Evolutionary conservation across 2,329 filamentous ascomycete genomes (phyloP), one percentile per base, ranked within the genome.

Genomic region (Calycina herbarum): DNA sequence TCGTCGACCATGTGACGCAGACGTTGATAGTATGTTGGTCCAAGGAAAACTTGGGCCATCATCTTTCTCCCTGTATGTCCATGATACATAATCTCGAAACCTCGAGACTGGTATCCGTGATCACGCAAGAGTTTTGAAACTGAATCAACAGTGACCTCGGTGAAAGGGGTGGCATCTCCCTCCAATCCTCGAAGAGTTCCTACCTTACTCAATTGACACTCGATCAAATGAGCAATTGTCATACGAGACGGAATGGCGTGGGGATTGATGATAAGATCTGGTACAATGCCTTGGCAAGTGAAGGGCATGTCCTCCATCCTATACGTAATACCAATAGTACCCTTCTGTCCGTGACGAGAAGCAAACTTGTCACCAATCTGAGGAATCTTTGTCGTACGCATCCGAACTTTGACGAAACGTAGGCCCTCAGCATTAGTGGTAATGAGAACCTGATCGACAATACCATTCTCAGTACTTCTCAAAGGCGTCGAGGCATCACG

Each of bases 221-320:
- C 95, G 77, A 99, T 96, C 86, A 99, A 94, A 85, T 99, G 95
- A 74, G 95, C 95, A 88, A 99, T 99, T 2, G 96, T 99, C 95
- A 99, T 99, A 87, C 95, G 95, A 64, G 95, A 99, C 0, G 95
- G 95, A 86, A 99, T 99, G 76, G 95, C 96, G 85, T 99, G 95
- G 0, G 95, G 95, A 79, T 99, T 99, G 84, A 99, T 98, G 79
- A 99, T 97, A 69, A 99, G 85, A 79, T 99, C 96, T 0, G 96
- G 95, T 0, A 90, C 91, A 62, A 99, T 86, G 73, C 96, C 95
- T 77, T 98, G 93, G 45, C 88, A 84, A 2, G 93, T 95, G 79
- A 99, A 99, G 0, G 96, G 96, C 96, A 99, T 99, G 76, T 99
- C 96, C 79, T 99, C 95, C 73, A 96, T 92, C 60, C 94, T 89